Conservation (phyloP, 164 flowering plant species). For the Dillenia suffruticosa region DNA sequence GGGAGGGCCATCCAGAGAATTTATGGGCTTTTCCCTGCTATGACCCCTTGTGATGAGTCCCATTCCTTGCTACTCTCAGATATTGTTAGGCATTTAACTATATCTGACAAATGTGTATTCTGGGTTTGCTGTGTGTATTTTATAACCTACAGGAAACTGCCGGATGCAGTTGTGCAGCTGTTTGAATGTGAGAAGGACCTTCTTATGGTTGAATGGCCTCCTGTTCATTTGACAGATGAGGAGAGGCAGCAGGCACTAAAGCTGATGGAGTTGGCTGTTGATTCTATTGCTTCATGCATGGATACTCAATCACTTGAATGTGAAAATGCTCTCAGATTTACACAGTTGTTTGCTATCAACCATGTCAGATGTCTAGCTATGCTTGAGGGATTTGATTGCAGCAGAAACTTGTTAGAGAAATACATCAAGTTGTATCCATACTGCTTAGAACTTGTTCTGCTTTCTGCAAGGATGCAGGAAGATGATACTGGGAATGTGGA, state of each 20-base stretch:
- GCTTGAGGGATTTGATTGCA: slow-evolving; percentile 35
- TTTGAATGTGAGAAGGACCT: slow-evolving; percentile 67
- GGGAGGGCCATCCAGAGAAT: slow-evolving; percentile 50
- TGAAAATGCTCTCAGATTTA: slow-evolving; percentile 25
- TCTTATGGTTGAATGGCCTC: slow-evolving; percentile 59
- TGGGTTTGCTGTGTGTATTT: slow-evolving; percentile 84
- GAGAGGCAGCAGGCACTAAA: slow-evolving; percentile 42
- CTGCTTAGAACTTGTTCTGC: slow-evolving; percentile 62
- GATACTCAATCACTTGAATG: slow-evolving; percentile 20
- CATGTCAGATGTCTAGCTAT: slow-evolving; percentile 51
- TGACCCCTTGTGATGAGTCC: slow-evolving; percentile 23
- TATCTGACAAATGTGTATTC: slow-evolving; percentile 69
- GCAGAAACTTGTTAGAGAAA: slow-evolving; percentile 36
- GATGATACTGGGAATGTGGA: slow-evolving; percentile 17
- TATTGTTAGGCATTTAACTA: slow-evolving; percentile 46
- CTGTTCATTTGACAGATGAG: slow-evolving; percentile 31
- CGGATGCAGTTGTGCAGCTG: slow-evolving; percentile 49
- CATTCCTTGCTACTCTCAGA: slow-evolving; percentile 30
- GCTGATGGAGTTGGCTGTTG: slow-evolving; percentile 45
- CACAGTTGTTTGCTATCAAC: slow-evolving; percentile 47
- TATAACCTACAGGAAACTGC: slow-evolving; percentile 68
- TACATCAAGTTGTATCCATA: slow-evolving; percentile 53
- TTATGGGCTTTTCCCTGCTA: slow-evolving; percentile 22
- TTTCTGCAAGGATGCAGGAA: slow-evolving; percentile 38
- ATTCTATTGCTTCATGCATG: slow-evolving; percentile 22